Conservation (phyloP, 2,329 filamentous ascomycete species). For the Monilinia polystroma region DNA sequence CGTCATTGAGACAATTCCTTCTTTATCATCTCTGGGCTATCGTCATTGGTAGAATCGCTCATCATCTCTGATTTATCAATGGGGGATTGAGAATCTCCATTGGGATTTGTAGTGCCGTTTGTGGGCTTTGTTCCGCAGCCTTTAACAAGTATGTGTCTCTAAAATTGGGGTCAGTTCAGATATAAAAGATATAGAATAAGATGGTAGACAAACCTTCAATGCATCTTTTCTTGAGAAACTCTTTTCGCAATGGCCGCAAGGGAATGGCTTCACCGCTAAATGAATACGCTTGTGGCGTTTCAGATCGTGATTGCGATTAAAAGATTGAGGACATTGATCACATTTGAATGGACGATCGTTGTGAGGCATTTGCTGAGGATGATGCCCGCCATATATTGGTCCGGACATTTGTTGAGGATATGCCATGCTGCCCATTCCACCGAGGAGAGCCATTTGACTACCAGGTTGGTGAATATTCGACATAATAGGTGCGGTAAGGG, state of each 20-base stretch:
- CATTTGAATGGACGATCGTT: conserved; percentile 93
- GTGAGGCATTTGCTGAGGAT: conserved; percentile 51
- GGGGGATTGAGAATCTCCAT: conserved; percentile 35
- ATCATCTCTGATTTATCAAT: conserved; percentile 37
- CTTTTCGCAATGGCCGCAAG: conserved; percentile 89
- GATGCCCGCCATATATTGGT: conserved; percentile 61
- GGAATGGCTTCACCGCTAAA: conserved; percentile 91
- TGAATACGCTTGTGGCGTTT: conserved; percentile 97
- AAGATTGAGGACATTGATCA: conserved; percentile 86
- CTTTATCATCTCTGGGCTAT: conserved; percentile 34
- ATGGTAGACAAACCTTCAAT: conserved; percentile 70
- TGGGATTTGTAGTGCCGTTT: conserved; percentile 28
- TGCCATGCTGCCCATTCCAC: conserved; percentile 46
- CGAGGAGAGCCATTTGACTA: conserved; percentile 69
- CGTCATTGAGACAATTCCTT: conserved; percentile 30
- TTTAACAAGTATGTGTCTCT: conserved; percentile 68
- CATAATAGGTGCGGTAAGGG: conserved; percentile 68
- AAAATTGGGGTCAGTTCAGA: conserved; percentile 37
- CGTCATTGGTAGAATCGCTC: conserved; percentile 37
- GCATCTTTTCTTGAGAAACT: conserved; percentile 96
- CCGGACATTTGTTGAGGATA: conserved; percentile 50
- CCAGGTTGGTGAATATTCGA: conserved; percentile 76
- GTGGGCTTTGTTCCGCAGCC: conserved; percentile 56
- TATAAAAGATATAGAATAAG: conserved; percentile 26
- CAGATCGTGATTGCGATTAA: conserved; percentile 93